Evolutionary conservation across 1,284 basidiomycete species (phyloP), one percentile per base, ranked within the genome.

Genomic region (Afroboletus lepidellus): DNA sequence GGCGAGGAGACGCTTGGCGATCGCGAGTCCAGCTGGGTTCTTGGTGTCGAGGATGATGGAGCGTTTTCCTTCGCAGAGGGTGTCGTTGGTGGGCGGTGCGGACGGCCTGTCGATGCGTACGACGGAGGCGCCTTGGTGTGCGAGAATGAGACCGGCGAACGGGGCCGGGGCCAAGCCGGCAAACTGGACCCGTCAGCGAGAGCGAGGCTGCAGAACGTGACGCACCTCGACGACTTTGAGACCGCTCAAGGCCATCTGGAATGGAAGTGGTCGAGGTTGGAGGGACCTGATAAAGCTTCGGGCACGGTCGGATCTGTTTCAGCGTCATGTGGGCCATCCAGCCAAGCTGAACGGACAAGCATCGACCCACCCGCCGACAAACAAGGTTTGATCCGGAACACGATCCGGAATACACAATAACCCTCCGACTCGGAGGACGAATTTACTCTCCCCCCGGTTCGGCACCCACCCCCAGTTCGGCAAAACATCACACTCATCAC

Each of bases 161-260:
- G 90, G 90, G 1, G 82, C 90, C 2, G 91, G 91, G 6, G 90
- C 91, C 15, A 93, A 75, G n/a, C 90, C 91, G 24, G 85, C 90
- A 62, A 93, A 92, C 85, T 93, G 57, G 3, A n/a, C 29, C 1
- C 11, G 44, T 62, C 12, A 53, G 21, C 20, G 13, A 8, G 23
- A 12, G 1, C 8, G 30, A 33, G 2, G 1, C 23, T 8, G n/a
- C 13, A 2, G 4, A n/a, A 25, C 1, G 29, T 9, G 20, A 2
- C 33, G 41, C 48, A 82, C 83, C 73, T 85, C 83, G 52, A 85
- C 66, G 42, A 85, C 83, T 56, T 76, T 79, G 42, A 84, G 56
- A 23, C 79, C 81, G 47, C 69, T 57, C 25, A 84, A 72, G 32
- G 81, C 71, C 80, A 83, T 81, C 46, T 16, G 32, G 16, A 37